phyloP scores from a whole-genome alignment of 352 stramenopile genomes.

The Phytophthora litchii region DNA sequence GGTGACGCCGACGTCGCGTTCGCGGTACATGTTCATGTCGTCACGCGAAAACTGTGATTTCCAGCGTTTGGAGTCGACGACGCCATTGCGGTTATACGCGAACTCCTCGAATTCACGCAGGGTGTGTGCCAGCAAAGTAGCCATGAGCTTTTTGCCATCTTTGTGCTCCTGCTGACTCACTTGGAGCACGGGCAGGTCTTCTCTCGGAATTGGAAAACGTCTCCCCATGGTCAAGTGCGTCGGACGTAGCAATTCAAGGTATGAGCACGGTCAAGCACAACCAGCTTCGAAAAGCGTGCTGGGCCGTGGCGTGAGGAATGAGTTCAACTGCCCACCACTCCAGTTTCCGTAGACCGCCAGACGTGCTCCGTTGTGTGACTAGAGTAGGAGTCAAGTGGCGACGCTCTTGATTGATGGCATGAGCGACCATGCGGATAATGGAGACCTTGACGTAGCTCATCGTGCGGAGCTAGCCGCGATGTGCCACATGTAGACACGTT shows the following conservation, averaged over 20 bases:
- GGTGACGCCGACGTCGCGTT: constrained; percentile 38
- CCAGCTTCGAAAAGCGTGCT: constrained; percentile 9
- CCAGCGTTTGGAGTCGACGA: constrained; percentile 48
- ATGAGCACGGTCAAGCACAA: constrained; percentile 16
- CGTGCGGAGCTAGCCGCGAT: constrained; percentile 21
- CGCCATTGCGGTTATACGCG: constrained; percentile 28
- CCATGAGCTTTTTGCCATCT: constrained; percentile 39
- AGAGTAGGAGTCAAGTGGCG: constrained; percentile 18
- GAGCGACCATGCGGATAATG: constrained; percentile 7
- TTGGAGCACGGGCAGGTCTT: constrained; percentile 39
- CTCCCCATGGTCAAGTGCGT: constrained; percentile 30
- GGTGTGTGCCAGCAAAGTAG: constrained; percentile 40
- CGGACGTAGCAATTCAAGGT: constrained; percentile 15
- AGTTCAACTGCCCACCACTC: constrained; percentile 12
- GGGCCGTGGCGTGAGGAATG: constrained; percentile 5
- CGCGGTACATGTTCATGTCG: constrained; percentile 50
- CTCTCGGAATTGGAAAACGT: constrained; percentile 49
- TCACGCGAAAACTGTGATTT: constrained; percentile 42
- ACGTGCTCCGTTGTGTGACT: constrained; percentile 16
- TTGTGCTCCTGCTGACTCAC: constrained; percentile 40
- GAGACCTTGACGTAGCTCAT: constrained; percentile 4
- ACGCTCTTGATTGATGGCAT: constrained; percentile 23
- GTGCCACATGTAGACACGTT: constrained; percentile 7
- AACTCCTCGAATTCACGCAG: constrained; percentile 51
- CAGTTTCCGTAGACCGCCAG: constrained; percentile 24